Evolutionary conservation across 2,329 filamentous ascomycete species (phyloP).

Genomic region (Fusarium mundagurra): DNA sequence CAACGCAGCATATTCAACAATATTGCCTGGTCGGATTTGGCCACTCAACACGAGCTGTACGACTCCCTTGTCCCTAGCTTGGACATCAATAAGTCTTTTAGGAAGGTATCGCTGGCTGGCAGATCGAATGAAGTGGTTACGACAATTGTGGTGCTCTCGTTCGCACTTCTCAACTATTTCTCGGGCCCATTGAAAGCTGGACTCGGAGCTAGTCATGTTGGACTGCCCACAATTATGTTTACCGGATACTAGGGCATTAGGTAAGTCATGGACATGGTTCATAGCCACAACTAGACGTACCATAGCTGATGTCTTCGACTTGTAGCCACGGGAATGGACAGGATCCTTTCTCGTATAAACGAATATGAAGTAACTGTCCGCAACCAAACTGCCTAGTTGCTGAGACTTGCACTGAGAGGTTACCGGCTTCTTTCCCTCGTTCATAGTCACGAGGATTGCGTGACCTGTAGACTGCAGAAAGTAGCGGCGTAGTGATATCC

Average conservation of each 20-base stretch:
- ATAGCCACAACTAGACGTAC: no score
- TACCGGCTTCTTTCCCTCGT: rapidly evolving
- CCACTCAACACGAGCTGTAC: rapidly evolving
- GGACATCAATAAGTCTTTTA: rapidly evolving
- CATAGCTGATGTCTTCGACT: background rate
- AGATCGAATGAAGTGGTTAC: background rate
- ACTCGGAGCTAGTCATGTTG: rapidly evolving
- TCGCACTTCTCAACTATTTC: background rate
- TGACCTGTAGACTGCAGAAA: rapidly evolving
- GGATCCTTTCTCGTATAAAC: rapidly evolving
- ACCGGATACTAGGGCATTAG: rapidly evolving
- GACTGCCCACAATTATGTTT: background rate
- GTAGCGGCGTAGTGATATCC: background rate
- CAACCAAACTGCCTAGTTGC: background rate
- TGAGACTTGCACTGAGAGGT: background rate
- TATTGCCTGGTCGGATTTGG: no score
- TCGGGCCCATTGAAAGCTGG: background rate
- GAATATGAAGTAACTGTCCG: rapidly evolving
- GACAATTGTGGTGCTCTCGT: rapidly evolving
- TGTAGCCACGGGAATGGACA: background rate
- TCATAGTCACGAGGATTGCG: rapidly evolving
- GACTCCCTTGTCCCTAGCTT: rapidly evolving
- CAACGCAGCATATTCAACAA: rapidly evolving
- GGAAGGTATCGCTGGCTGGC: rapidly evolving
- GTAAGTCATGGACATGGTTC: no score